Evolutionary conservation across 2,329 filamentous ascomycete species (phyloP), one percentile per base, ranked within the genome.

Genomic region (Cryphonectria parasitica): DNA sequence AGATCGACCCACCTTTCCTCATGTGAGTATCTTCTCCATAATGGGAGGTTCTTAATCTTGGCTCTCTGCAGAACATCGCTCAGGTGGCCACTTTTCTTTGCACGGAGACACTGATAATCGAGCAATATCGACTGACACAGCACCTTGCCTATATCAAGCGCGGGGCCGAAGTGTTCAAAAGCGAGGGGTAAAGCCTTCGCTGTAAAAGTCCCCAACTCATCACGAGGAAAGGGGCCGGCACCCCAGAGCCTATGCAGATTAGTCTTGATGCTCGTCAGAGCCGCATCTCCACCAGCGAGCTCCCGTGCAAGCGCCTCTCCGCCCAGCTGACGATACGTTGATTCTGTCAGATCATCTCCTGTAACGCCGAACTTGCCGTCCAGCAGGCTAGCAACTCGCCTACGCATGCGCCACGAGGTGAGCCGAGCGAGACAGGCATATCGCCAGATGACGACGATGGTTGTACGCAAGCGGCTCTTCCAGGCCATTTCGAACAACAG

Each of bases 401-500:
- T 64, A 49, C 79, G 78, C 76, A 82, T 78, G 31, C 72, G 52
- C 72, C 73, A 75, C 49, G 60, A 76, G 4, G 77, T 76, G 34
- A 72, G 67, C 31, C 75, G 74, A 7, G 72, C 66, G 11, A 79
- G 54, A 39, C 74, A 75, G 49, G 79, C 80, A 69, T 78, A 80
- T 52, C 77, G 77, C 78, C 78, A 83, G 45, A 81, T 64, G 67
- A 78, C 73, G 67, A 75, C 76, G 69, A 79, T 69, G 41, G 76
- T 69, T 64, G 79, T 78, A 15, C 79, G 77, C 28, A 80, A 77
- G 54, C 77, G 77, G 2, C 77, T 73, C 25, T 68, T 72, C 72
- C 80, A 77, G 19, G 81, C 80, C 34, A 84, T 75, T 8, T 75
- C 71, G 70, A 83, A 80, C 63, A 87, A 79, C 17, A 77, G 72